Base-by-base conservation (phyloP, 441 rosid genomes). In the Adansonia gregorii region DNA sequence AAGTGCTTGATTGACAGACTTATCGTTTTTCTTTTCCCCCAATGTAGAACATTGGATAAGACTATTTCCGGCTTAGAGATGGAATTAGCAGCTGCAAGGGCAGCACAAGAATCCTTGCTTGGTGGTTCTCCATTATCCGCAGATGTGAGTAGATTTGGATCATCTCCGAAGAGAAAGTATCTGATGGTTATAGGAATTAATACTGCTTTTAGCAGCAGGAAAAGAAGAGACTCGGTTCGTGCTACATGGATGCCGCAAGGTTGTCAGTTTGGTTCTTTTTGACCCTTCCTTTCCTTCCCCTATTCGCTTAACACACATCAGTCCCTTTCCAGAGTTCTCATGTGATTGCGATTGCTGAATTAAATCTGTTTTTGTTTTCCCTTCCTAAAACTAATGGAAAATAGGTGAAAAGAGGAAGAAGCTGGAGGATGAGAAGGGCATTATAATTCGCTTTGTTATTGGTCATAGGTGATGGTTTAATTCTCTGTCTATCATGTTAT, bases 201-300 rank as follows among this genome's bases (percentile, higher is more conserved):
- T 78, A 93, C 98, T 14, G 98, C 98, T 64, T 96, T 94, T 81
- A 96, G 99, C 82, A 94, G 99, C 86, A 83, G 98, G 61, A 94
- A 87, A 83, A 85, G 98, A 83, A 87, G 99, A 85, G 98, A 96
- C 83, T 94, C 98, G 1, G 88, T 96, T 83, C 98, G 99, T 46
- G 85, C 89, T 14, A 94, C 98, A 0, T 96, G 98, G 98, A 90
- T 96, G 96, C 98, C 94, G 49, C 99, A 93, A 94, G 99, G 98
- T 96, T 81, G 68, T 24, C 70, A 12, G 66, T 63, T 49, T 55
- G 51, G 19, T 35, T 72, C 49, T 17, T 75, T 55, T 19, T 43
- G 11, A 46, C 22, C 8, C 19, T 15, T 64, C 14, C 24, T 0
- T 45, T 68, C 43, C 45, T 19, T 63, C 55, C 20, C 48, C 9